Evolutionary conservation across 768 basidiomycete species (phyloP), one percentile per base, ranked within the genome.

Genomic region (Psilocybe subaeruginosa): DNA sequence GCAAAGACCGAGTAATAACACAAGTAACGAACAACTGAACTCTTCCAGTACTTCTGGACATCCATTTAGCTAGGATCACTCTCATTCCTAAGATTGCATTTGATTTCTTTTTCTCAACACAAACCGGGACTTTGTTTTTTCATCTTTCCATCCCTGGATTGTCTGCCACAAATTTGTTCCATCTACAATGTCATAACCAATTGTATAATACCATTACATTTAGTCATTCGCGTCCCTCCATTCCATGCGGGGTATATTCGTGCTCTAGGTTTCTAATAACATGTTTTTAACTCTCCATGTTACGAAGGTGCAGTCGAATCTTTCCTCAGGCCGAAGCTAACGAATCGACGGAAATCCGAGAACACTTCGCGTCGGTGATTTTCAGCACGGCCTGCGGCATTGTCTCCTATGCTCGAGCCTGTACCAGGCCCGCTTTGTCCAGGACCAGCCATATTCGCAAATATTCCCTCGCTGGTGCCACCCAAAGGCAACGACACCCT

Each of bases 341-440:
- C 93, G 70, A 97, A 90, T 16, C 95, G 81, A 66, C 90, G 80
- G 68, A 97, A 88, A 68, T 95, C 95, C 2, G 92, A 92, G 72
- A 97, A 95, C 0, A 94, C 91, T 68, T 94, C 90, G 19, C 89
- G 80, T 65, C 87, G 87, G 58, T 83, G 79, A 58, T 84, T 82
- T 51, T 78, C 79, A 0, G 77, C 75, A 17, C 70, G 68, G 3
- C 70, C 73, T n/a, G 74, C 70, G 63, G 71, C 71, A 16, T 72
- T 67, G 43, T 79, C 80, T 16, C 73, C 70, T 27, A 74, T 73
- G 59, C 85, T 87, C 2, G 85, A 81, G 39, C 89, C 88, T 1
- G 85, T 84, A 0, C 89, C 81, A 0, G 90, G 83, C 0, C 87
- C 86, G 57, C 84, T 85, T 4, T 83, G 71, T 23, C 69, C 68